phyloP scores from a whole-genome alignment of 1,284 basidiomycete species.

The Microbotryum saponariae region DNA sequence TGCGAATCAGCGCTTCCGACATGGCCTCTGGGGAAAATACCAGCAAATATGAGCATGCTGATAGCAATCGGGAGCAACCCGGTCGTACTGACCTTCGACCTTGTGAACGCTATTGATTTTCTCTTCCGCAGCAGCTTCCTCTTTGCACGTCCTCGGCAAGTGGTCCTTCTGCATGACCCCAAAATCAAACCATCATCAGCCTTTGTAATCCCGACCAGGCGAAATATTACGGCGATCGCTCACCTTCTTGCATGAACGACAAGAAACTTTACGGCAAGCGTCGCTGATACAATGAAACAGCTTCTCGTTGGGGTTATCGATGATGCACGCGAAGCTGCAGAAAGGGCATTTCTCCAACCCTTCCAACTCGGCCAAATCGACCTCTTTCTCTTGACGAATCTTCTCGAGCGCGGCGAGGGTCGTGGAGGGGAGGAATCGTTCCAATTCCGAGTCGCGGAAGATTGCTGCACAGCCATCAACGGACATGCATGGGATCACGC shows the following conservation, averaged over 20 bases:
- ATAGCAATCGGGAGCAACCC: constrained; percentile 5
- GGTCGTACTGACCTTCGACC: constrained; percentile 25
- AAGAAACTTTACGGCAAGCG: constrained; percentile 31
- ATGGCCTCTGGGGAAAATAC: constrained; percentile 18
- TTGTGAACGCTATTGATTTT: constrained; percentile 29
- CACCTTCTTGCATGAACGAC: constrained; percentile 34
- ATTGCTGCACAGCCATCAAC: constrained; percentile 29
- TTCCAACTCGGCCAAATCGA: constrained; percentile 32
- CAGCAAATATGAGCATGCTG: constrained; percentile 1
- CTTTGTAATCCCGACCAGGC: too few species aligned
- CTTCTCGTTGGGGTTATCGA: constrained; percentile 35
- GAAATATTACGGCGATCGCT: background rate
- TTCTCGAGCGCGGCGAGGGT: constrained; percentile 32
- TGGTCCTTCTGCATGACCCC: constrained; percentile 27
- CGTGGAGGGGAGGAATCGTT: constrained; percentile 25
- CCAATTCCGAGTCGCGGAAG: constrained; percentile 31
- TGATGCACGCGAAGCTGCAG: constrained; percentile 34
- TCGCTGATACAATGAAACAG: constrained; percentile 32
- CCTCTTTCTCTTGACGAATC: constrained; percentile 34
- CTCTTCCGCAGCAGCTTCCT: constrained; percentile 16
- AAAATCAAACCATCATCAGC: background rate
- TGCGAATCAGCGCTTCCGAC: constrained; percentile 24
- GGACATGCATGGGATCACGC: constrained; percentile 35
- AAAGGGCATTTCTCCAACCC: constrained; percentile 34
- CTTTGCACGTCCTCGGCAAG: constrained; percentile 34